Evolutionary conservation across 2,329 filamentous ascomycete genomes (phyloP), one percentile per base, ranked within the genome.

Genomic region (Phoma sp.): DNA sequence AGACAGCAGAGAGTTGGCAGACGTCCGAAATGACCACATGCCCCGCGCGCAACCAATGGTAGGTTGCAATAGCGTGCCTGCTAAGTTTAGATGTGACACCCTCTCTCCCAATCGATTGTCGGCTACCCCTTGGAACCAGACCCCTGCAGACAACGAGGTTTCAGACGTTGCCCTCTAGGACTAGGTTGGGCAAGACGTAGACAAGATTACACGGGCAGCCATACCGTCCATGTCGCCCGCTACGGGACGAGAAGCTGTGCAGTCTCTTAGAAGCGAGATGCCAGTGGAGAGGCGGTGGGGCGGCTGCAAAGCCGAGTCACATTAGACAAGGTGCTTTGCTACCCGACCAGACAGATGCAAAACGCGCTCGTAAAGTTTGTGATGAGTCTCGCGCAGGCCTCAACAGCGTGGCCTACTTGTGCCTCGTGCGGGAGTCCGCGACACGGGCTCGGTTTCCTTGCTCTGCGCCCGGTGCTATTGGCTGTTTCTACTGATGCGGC

Each of bases 41-140:
- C 42, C 42, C 12, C 39, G 42, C 11, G 49, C 39, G 57, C 28
- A 45, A 59, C 67, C 67, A 71, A 72, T 72, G 20, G 56, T 40
- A 50, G 45, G 55, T 58, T 45, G 59, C 58, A 42, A 62, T 54
- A 56, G 57, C 55, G 62, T 61, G 55, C 42, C 60, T 60, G 61
- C 72, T 73, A 74, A 65, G 69, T 69, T 67, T 69, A 69, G 70
- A 58, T 60, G 69, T 68, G 62, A 67, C 67, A 72, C 52, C 68
- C 54, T 59, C 74, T 28, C 38, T 36, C 36, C 47, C 42, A 46
- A 38, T 50, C 28, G 52, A 50, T 49, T 20, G 25, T 48, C 33
- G 43, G 29, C 34, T 33, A 38, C 46, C 53, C 53, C 53, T 48
- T 50, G 68, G 68, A 74, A 72, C 67, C 53, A 51, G 56, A 59